A percentile compares a stretch with the other conserved stretches of the same genome.
Evolutionary conservation across 2,329 filamentous ascomycete genomes (phyloP).

Genomic region (Phoma sp.): DNA sequence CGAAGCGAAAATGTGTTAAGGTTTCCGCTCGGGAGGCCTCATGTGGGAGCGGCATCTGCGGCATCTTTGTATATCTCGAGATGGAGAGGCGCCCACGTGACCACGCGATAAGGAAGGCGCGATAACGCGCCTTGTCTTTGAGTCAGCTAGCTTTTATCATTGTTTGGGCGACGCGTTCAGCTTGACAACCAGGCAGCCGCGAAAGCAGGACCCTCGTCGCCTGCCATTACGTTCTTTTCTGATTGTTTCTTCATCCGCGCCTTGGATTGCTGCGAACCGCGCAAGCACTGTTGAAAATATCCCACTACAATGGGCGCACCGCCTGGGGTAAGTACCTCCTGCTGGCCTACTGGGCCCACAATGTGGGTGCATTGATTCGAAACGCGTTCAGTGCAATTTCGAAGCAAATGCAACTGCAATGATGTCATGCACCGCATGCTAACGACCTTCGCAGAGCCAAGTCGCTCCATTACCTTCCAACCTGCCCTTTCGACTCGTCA

Average conservation of each 20-base stretch:
- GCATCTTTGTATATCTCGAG: background rate
- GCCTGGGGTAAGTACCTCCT: constrained; percentile 32
- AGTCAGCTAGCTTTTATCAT: constrained; percentile 14
- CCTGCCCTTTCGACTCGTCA: constrained; percentile 91
- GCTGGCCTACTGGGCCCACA: constrained; percentile 10
- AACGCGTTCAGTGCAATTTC: constrained; percentile 2
- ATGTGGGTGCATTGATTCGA: constrained; percentile 6
- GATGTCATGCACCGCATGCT: constrained; percentile 5
- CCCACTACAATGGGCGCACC: constrained; percentile 25
- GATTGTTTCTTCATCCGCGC: background rate
- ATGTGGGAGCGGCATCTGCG: background rate
- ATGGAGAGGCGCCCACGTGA: constrained; percentile 4
- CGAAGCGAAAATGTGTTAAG: background rate
- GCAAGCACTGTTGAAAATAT: background rate
- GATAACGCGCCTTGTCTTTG: constrained; percentile 1
- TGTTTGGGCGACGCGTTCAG: constrained; percentile 6
- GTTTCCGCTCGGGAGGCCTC: background rate
- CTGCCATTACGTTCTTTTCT: background rate
- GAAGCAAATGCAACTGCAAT: background rate
- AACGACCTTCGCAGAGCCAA: constrained; percentile 70
- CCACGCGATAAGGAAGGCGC: constrained; percentile 10
- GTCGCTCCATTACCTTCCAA: constrained; percentile 82
- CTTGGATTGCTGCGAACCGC: background rate
- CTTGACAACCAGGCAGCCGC: constrained; percentile 12
- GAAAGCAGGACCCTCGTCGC: background rate